Conservation (phyloP, 1,284 basidiomycete genomes). For the Sporisorium sorghi region DNA sequence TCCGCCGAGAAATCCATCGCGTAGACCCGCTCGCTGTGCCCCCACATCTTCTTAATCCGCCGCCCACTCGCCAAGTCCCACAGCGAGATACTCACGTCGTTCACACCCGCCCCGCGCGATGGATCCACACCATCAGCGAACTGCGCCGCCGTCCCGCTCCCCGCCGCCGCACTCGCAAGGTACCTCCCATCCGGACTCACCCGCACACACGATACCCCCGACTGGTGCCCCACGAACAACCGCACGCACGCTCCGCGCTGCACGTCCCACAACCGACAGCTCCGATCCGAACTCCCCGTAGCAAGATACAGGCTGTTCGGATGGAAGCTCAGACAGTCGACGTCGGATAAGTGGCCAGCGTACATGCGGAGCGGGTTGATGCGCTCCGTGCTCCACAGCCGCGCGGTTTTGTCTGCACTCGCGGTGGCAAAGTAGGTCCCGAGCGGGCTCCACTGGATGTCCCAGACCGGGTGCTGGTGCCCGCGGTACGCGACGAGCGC, state of each 20-base stretch:
- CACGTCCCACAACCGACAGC: slow-evolving; percentile 97
- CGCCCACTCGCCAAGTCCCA: slow-evolving; percentile 96
- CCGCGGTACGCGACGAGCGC: slow-evolving; percentile 94
- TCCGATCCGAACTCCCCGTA: slow-evolving; percentile 95
- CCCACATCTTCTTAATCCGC: slow-evolving; percentile 95
- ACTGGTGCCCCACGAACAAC: slow-evolving; percentile 95
- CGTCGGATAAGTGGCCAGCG: slow-evolving; percentile 95
- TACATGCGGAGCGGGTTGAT: slow-evolving; percentile 89
- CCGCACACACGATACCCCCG: slow-evolving; percentile 85
- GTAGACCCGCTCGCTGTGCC: slow-evolving; percentile 88
- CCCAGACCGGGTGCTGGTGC: slow-evolving; percentile 98
- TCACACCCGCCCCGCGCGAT: slow-evolving; percentile 64
- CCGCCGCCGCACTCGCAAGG: slow-evolving; percentile 80
- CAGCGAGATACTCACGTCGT: slow-evolving; percentile 90
- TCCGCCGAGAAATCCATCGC: slow-evolving; percentile 92
- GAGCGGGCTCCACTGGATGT: slow-evolving; percentile 96
- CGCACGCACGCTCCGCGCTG: slow-evolving; percentile 92
- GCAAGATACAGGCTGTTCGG: slow-evolving; percentile 97
- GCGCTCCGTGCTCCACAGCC: slow-evolving; percentile 95
- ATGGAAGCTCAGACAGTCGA: slow-evolving; percentile 95
- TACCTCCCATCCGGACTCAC: slow-evolving; percentile 94
- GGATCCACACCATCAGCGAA: slow-evolving; percentile 32
- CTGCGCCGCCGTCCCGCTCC: slow-evolving; percentile 46
- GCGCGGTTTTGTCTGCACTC: slow-evolving; percentile 91
- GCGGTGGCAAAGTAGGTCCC: slow-evolving; percentile 98